Percentiles rank a stretch among this genome's conserved stretches.
These are phyloP conservation scores for Astraeus odoratus DNA, from an alignment of 768 basidiomycete species.

Conservation along the genomic window DNA sequence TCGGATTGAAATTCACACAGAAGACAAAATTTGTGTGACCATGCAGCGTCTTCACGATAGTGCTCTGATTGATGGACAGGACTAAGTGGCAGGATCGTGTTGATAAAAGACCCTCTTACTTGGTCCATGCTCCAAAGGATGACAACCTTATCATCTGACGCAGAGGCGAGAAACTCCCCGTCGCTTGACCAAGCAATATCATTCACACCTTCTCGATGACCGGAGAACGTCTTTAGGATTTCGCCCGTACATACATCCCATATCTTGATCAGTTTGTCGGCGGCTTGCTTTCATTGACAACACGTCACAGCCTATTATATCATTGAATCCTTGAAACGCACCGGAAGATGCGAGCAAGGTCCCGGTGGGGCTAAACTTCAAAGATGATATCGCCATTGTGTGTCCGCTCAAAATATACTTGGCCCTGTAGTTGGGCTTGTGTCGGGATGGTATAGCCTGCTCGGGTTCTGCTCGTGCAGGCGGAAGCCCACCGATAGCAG, in stretches of 20 bases:
- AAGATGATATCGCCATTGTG: slow-evolving; percentile 68
- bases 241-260: slow-evolving; percentile 73
- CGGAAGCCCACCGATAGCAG: not conserved
- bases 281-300: slow-evolving; percentile 51
- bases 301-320: slow-evolving; percentile 11
- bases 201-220: slow-evolving; percentile 79
- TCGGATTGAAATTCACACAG: slow-evolving; percentile 87
- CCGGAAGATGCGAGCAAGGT: slow-evolving; percentile 76
- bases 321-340: slow-evolving; percentile 33
- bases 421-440: slow-evolving; percentile 46
- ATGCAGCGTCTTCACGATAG: slow-evolving; percentile 55
- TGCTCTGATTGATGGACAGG: slow-evolving; percentile 40
- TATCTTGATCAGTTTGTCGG: slow-evolving; percentile 76
- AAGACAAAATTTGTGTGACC: slow-evolving; percentile 95
- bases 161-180: slow-evolving; percentile 78
- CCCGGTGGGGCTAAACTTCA: slow-evolving; percentile 89
- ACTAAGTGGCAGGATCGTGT: not conserved
- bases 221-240: slow-evolving; percentile 63
- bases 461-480: not conserved
- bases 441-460: not conserved
- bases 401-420: slow-evolving; percentile 76
- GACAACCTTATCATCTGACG: slow-evolving; percentile 89
- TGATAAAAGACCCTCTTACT: slow-evolving; percentile 29
- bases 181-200: slow-evolving; percentile 88
- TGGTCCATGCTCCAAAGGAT: slow-evolving; percentile 76